Evolutionary conservation across 345 rosid genomes (phyloP), one percentile per base, ranked within the genome.

Genomic region (Diplotaxis tenuifolia): DNA sequence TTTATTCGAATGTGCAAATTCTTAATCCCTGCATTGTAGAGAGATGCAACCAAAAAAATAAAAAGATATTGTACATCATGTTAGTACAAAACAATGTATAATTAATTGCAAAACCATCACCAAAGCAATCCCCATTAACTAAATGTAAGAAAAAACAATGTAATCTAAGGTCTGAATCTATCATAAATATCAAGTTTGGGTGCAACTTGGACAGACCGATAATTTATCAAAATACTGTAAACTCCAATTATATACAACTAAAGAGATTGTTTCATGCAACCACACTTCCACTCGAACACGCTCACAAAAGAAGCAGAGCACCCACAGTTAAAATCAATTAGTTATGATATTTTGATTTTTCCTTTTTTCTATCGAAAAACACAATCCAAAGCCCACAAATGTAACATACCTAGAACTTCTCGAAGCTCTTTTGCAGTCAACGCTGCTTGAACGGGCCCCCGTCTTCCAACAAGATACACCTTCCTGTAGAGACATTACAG

Each of bases 381-480:
- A 55, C 8, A 31, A 7, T 22, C 29, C 18, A 50, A 60, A 23
- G 15, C 20, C 23, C 20, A 31, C 10, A 19, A 50, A 29, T 40
- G 25, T 12, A 32, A 11, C 28, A 19, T 79, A 92, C 98, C 96
- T 61, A 90, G 91, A 81, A 90, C 49, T 90, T 95, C 99, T 11
- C 97, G 89, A 4, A 95, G 89, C 84, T 95, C 99, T 83, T 92
- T 95, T 0, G 96, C 89, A 36, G 99, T 95, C 79, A 93, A 88
- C 74, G 99, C 97, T 66, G 99, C 96, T 82, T 92, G 99, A 80
- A 84, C 88, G 62, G 99, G 99, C 50, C 97, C 97, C 32, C 97
- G 93, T 82, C 99, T 86, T 74, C 97, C 97, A 38, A 89, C 83
- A 61, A 95, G 70, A 79, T 85, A 89, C 40, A 95, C 97, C 76